Evolutionary conservation across 768 basidiomycete species (phyloP).

Genomic region (Phanerochaete sordida): DNA sequence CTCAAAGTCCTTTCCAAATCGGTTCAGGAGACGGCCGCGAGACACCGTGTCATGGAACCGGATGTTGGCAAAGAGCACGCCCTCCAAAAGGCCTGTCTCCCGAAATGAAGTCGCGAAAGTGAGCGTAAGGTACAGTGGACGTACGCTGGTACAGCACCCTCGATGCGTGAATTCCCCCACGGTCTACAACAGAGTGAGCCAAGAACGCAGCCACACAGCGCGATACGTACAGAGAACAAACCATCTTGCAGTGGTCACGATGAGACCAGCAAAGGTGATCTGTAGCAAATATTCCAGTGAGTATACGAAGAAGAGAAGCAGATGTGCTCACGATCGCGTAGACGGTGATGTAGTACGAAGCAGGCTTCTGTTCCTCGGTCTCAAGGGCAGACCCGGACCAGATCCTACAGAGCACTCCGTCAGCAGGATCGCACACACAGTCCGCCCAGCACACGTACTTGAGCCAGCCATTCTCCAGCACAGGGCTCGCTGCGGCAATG

Average conservation of each 20-base stretch:
- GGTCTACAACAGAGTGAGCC: too few relatives aligned
- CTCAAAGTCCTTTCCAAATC: conserved; percentile 91
- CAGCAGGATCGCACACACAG: neutral
- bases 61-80: conserved; percentile 83
- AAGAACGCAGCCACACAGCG: too few relatives aligned
- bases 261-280: conserved; percentile 33
- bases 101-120: too few relatives aligned
- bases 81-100: conserved; percentile 71
- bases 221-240: conserved; percentile 69
- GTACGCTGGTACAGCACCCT: conserved; percentile 69
- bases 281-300: neutral
- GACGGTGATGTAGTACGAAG: conserved; percentile 60
- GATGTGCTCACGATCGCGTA: conserved; percentile 65
- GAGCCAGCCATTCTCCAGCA: conserved; percentile 48
- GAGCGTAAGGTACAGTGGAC: too few relatives aligned
- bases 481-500: conserved; percentile 38
- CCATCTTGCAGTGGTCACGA: conserved; percentile 59
- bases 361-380: conserved; percentile 18
- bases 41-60: conserved; percentile 93
- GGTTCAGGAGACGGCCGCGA: conserved; percentile 76
- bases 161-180: conserved; percentile 71
- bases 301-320: neutral
- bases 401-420: conserved; percentile 15
- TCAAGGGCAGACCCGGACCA: conserved; percentile 37
- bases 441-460: conserved; percentile 21